Conservation (phyloP, 345 rosid genomes). For the Rhizophora apiculata region DNA sequence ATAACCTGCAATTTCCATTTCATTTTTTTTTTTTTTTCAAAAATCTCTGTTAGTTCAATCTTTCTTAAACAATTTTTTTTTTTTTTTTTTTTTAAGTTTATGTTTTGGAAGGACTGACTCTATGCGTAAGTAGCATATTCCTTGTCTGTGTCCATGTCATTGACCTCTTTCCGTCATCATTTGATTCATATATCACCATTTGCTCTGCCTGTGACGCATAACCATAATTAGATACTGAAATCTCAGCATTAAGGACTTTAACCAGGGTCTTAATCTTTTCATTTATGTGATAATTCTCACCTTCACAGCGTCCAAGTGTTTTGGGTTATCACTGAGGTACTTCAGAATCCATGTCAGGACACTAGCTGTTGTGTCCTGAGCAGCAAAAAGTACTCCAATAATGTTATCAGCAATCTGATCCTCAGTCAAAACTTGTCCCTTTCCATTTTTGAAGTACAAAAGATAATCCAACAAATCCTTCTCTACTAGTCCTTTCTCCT, state of each 20-base stretch:
- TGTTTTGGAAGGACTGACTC: slow-evolving; percentile 26
- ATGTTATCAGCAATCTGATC: slow-evolving; percentile 70
- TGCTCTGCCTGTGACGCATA: slow-evolving; percentile 59
- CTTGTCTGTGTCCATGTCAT: slow-evolving; percentile 80
- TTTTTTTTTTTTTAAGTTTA: too few relatives aligned
- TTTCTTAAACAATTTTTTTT: too few relatives aligned
- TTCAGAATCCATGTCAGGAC: slow-evolving; percentile 81
- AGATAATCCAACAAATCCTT: slow-evolving; percentile 55
- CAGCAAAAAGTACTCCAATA: slow-evolving; percentile 84
- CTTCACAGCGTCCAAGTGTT: slow-evolving; percentile 68
- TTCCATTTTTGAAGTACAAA: slow-evolving; percentile 45
- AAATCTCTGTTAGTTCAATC: too few relatives aligned
- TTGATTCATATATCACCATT: slow-evolving; percentile 41
- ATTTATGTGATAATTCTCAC: slow-evolving; percentile 23
- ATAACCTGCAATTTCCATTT: slow-evolving; percentile 35
- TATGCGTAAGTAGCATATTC: slow-evolving; percentile 67
- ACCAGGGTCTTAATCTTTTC: too few relatives aligned
- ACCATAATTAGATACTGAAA: too few relatives aligned
- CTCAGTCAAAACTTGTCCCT: slow-evolving; percentile 40
- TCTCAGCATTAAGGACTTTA: too few relatives aligned
- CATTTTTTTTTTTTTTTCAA: too few relatives aligned
- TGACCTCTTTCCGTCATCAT: slow-evolving; percentile 44
- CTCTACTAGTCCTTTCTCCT: slow-evolving; percentile 46
- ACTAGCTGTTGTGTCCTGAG: slow-evolving; percentile 92
- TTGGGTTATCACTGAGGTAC: slow-evolving; percentile 57